Evolutionary conservation across 1,139 yeast species (phyloP).

Genomic region (Zygosaccharomyces sapae): DNA sequence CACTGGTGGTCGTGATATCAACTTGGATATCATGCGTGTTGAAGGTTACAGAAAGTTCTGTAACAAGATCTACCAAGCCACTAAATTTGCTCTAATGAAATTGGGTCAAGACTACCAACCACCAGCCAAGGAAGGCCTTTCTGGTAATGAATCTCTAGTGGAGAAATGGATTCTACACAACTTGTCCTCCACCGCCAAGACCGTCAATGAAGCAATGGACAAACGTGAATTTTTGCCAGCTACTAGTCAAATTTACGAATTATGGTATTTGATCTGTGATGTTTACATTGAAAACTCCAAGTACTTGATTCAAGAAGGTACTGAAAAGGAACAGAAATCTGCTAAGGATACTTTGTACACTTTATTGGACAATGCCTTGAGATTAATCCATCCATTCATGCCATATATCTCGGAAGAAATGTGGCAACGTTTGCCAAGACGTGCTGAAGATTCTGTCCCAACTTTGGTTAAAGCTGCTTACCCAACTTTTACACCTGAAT

Average conservation of each 20-base stretch:
- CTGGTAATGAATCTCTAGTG: constrained; percentile 86
- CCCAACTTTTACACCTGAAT: constrained; percentile 62
- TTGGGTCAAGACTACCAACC: constrained; percentile 86
- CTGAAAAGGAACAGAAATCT: constrained; percentile 73
- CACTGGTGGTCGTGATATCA: constrained; percentile 98
- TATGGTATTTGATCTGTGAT: constrained; percentile 95
- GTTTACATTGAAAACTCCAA: constrained; percentile 97
- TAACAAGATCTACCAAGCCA: constrained; percentile 98
- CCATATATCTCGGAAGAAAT: constrained; percentile 94
- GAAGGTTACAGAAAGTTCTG: constrained; percentile 99
- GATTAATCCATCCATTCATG: constrained; percentile 96
- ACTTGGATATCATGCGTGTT: constrained; percentile 91
- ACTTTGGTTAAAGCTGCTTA: constrained; percentile 75
- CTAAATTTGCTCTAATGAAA: constrained; percentile 92
- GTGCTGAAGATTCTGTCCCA: constrained; percentile 61
- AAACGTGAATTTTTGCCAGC: constrained; percentile 85
- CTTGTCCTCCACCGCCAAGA: constrained; percentile 65
- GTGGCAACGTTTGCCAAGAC: constrained; percentile 97
- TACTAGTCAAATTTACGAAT: constrained; percentile 81
- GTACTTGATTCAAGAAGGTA: constrained; percentile 85
- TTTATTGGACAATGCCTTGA: constrained; percentile 86
- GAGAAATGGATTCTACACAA: constrained; percentile 96
- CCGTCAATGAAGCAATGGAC: constrained; percentile 64
- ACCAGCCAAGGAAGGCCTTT: constrained; percentile 54
- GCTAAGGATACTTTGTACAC: constrained; percentile 94